A percentile compares a stretch with the other conserved stretches of the same genome.
These are phyloP conservation scores for Rhodotorula sp. DNA, from an alignment of 1,284 basidiomycete species.

Conservation along the genomic window DNA sequence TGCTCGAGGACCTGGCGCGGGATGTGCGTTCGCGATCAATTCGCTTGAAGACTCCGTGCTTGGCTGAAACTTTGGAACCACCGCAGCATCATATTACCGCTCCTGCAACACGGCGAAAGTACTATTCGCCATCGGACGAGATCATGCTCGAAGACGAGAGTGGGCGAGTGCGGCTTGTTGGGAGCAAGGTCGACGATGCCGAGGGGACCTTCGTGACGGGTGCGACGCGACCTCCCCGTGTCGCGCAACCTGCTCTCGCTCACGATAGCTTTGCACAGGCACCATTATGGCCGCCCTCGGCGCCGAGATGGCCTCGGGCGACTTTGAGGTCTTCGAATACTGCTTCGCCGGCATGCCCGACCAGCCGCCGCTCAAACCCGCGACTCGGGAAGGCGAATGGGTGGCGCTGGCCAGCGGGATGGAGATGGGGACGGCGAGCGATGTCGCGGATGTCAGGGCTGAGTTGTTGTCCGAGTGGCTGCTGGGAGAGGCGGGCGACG, in stretches of 20 bases:
- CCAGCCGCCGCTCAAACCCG: slow-evolving; percentile 51
- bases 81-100: slow-evolving; percentile 81
- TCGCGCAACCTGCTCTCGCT: neutral
- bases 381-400: slow-evolving; percentile 60
- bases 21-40: slow-evolving; percentile 63
- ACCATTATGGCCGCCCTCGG: slow-evolving; percentile 87
- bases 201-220: slow-evolving; percentile 72
- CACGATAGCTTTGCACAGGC: slow-evolving; percentile 49
- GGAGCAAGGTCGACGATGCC: slow-evolving; percentile 55
- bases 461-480: slow-evolving; percentile 85
- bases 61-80: neutral
- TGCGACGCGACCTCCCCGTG: slow-evolving; percentile 28
- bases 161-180: slow-evolving; percentile 83
- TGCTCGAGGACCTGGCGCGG: slow-evolving; percentile 87
- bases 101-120: slow-evolving; percentile 70
- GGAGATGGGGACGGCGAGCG: slow-evolving; percentile 59
- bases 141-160: slow-evolving; percentile 94
- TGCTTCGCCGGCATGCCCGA: slow-evolving; percentile 80
- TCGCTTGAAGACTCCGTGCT: neutral
- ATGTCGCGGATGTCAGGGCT: slow-evolving; percentile 66
- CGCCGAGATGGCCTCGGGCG: slow-evolving; percentile 80
- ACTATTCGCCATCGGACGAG: slow-evolving; percentile 72
- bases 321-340: slow-evolving; percentile 91
- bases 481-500: slow-evolving; percentile 73
- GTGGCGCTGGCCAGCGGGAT: slow-evolving; percentile 82